These are phyloP conservation scores for Schizophyllum amplum DNA, from an alignment of 1,284 basidiomycete genomes.

Conservation along the genomic window DNA sequence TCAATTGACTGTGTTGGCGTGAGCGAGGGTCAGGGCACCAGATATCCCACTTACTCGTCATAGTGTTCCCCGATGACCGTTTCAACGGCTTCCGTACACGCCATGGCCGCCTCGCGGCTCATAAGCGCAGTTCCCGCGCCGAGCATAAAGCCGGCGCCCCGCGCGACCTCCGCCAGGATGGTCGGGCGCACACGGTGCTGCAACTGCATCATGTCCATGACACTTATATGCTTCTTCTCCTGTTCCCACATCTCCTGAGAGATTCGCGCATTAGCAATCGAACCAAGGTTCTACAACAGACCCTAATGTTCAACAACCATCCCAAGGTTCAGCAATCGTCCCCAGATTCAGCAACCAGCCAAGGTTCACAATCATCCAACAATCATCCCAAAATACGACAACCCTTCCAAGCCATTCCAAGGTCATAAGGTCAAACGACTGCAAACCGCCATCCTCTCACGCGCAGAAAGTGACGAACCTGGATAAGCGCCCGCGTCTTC, in stretches of 20 bases:
- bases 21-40: neutral
- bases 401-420: no score
- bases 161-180: conserved; percentile 75
- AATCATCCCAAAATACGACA: no score
- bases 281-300: neutral
- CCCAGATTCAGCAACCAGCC: no score
- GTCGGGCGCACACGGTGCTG: conserved; percentile 88
- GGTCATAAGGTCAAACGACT: no score
- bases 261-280: neutral
- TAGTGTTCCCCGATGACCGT: conserved; percentile 98
- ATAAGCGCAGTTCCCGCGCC: conserved; percentile 83
- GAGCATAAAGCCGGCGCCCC: conserved; percentile 77
- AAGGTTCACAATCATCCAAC: no score
- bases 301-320: no score
- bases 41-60: conserved; percentile 69
- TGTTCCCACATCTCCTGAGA: conserved; percentile 92
- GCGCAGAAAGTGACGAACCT: conserved; percentile 34
- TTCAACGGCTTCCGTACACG: conserved; percentile 96
- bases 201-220: conserved; percentile 77
- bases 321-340: no score
- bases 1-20: conserved; percentile 53
- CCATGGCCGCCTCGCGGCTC: conserved; percentile 94
- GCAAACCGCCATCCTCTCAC: no score
- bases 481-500: conserved; percentile 60
- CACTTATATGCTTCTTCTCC: conserved; percentile 85